Conservation (phyloP, 805 yeast genomes). For the Candida germanica region DNA sequence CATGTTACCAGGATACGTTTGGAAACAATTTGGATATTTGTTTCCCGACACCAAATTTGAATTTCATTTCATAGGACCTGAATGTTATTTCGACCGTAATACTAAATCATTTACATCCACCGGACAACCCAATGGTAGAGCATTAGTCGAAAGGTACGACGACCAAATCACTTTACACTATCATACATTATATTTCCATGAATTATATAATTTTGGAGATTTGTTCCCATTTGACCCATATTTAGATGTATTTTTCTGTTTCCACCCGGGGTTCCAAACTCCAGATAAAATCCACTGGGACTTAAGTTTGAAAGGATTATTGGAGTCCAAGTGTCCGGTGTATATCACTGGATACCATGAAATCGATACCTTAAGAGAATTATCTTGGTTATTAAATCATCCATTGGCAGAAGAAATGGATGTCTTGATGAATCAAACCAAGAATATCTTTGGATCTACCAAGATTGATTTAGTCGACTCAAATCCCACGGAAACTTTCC, state of each 20-base stretch:
- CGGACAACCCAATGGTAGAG: constrained; percentile 51
- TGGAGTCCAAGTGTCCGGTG: constrained; percentile 91
- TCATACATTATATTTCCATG: constrained; percentile 91
- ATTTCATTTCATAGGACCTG: constrained; percentile 92
- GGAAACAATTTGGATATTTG: constrained; percentile 87
- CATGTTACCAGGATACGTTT: constrained; percentile 88
- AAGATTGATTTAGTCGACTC: constrained; percentile 93
- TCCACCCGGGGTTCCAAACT: constrained; percentile 93
- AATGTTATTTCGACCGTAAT: constrained; percentile 71
- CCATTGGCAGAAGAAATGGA: constrained; percentile 67
- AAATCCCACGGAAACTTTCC: constrained; percentile 91
- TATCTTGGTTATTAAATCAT: constrained; percentile 67
- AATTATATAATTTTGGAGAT: constrained; percentile 85
- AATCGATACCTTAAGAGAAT: constrained; percentile 66
- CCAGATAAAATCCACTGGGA: constrained; percentile 83
- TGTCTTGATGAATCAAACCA: constrained; percentile 67
- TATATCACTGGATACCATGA: constrained; percentile 89
- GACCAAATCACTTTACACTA: constrained; percentile 69
- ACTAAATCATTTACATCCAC: constrained; percentile 57
- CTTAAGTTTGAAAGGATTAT: constrained; percentile 76
- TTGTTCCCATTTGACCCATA: constrained; percentile 98
- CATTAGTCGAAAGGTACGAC: constrained; percentile 73
- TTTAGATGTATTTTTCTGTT: constrained; percentile 84
- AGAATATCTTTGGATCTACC: constrained; percentile 77
- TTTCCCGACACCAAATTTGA: constrained; percentile 84